Evolutionary conservation across 2,329 filamentous ascomycete species (phyloP), one percentile per base, ranked within the genome.

Genomic region (Coleophoma cylindrospora): DNA sequence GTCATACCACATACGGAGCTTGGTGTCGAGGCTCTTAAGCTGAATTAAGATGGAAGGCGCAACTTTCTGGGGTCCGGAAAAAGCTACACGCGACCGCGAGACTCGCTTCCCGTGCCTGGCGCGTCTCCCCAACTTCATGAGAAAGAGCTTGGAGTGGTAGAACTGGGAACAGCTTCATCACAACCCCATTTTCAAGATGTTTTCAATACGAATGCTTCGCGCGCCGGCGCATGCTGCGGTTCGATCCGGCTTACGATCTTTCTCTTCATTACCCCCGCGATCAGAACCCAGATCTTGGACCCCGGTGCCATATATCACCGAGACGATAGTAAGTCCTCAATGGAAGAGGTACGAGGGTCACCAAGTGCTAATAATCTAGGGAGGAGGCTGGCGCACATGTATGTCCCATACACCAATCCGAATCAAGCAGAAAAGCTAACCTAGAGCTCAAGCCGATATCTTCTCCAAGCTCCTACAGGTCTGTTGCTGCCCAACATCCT

Each of bases 401-500:
- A 74, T 58, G 82, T 77, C 56, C 44, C 40, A 40, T 44, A 50
- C 21, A 33, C 46, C 49, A 53, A 40, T 45, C 43, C 27, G 27
- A 27, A 27, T 49, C 50, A 62, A 65, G 64, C 51, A 50, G 52
- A 50, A 51, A 54, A 56, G 53, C 57, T 62, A 48, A 58, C 37
- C 7, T 37, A 14, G 21, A 41, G 8, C 11, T 34, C 43, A 43
- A 87, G 87, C 87, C 70, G 87, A 91, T 65, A 90, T 91, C 58
- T 91, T 91, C 69, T 91, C 87, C 17, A 85, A 89, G 63, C 74
- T 91, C 6, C 71, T 91, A 15, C 87, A 90, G 73, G 85, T 87
- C 71, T 48, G 68, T 27, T 13, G 19, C n/a, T 17, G 33, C 33
- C 14, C 12, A 13, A 19, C 6, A 33, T 17, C n/a, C 13, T 45